These are phyloP conservation scores for Raffaelea arxii DNA, from an alignment of 2,329 filamentous ascomycete species.

Conservation along the genomic window DNA sequence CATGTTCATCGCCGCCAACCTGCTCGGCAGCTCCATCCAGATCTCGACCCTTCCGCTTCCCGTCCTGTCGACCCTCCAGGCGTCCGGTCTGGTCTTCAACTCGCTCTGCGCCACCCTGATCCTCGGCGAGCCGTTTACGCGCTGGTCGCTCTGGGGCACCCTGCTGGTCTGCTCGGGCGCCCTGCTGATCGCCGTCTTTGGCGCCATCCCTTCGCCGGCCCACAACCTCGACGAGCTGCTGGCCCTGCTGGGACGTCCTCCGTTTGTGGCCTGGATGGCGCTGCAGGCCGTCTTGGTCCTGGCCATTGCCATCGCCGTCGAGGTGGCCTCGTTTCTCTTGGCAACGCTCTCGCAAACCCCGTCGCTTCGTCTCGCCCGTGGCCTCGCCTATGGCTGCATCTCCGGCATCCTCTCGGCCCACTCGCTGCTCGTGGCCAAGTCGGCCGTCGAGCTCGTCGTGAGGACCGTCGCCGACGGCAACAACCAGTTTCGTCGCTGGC, in stretches of 20 bases:
- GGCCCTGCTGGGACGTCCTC: conserved; percentile 57
- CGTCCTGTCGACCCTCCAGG: conserved; percentile 89
- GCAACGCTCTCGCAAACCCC: conserved; percentile 38
- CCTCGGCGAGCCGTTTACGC: conserved; percentile 86
- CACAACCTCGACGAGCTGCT: conserved; percentile 80
- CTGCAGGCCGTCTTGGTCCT: conserved; percentile 66
- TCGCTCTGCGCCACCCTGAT: conserved; percentile 93
- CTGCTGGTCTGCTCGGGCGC: conserved; percentile 79
- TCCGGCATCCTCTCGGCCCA: conserved; percentile 92
- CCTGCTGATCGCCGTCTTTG: conserved; percentile 87
- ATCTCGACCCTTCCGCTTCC: conserved; percentile 93
- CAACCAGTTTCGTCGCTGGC: conserved; percentile 93
- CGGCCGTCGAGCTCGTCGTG: conserved; percentile 88
- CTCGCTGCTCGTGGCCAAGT: conserved; percentile 87
- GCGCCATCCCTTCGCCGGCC: conserved; percentile 84
- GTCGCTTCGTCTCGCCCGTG: conserved; percentile 56
- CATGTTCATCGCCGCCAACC: conserved; percentile 92
- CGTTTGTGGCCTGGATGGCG: conserved; percentile 85
- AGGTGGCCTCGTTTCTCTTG: conserved; percentile 34
- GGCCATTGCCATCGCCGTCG: conserved; percentile 53
- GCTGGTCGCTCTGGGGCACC: conserved; percentile 85
- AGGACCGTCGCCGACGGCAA: conserved; percentile 71
- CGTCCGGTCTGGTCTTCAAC: conserved; percentile 95
- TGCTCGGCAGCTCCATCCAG: conserved; percentile 91
- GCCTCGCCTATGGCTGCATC: conserved; percentile 80